Conservation (phyloP, 345 rosid genomes). For the Brassica incana region DNA sequence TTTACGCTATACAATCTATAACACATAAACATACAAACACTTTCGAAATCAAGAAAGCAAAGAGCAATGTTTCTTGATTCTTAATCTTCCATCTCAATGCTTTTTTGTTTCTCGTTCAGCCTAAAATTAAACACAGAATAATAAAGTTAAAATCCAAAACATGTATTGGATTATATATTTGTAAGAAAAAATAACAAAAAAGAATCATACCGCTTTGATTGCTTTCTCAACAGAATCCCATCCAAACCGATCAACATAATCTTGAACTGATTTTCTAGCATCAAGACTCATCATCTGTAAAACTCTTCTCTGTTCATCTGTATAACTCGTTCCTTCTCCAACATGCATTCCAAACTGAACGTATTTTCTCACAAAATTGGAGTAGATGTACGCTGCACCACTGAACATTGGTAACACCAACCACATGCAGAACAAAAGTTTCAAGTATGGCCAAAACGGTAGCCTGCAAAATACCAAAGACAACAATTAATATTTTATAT, state of each 20-base stretch:
- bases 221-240: conserved; percentile 77
- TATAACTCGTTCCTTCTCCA: conserved; percentile 43
- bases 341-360: conserved; percentile 56
- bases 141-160: neutral
- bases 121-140: conserved; percentile 40
- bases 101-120: conserved; percentile 85
- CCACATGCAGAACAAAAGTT: conserved; percentile 79
- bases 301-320: conserved; percentile 65
- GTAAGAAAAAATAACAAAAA: neutral
- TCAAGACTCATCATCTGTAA: conserved; percentile 95
- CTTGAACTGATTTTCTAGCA: conserved; percentile 67
- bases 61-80: conserved; percentile 22
- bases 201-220: conserved; percentile 61
- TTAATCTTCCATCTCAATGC: conserved; percentile 42
- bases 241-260: conserved; percentile 67
- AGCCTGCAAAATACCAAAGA: conserved; percentile 46
- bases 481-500: no score
- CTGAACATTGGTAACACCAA: conserved; percentile 81
- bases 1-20: conserved; percentile 11
- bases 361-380: conserved; percentile 58
- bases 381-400: conserved; percentile 85
- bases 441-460: conserved; percentile 85
- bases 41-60: conserved; percentile 19
- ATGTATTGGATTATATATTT: neutral
- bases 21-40: conserved; percentile 18